Percentiles rank a stretch among this genome's conserved stretches.
These are phyloP conservation scores for Paraphaeosphaeria sporulosa DNA, from an alignment of 2,329 filamentous ascomycete species.

Conservation along the genomic window DNA sequence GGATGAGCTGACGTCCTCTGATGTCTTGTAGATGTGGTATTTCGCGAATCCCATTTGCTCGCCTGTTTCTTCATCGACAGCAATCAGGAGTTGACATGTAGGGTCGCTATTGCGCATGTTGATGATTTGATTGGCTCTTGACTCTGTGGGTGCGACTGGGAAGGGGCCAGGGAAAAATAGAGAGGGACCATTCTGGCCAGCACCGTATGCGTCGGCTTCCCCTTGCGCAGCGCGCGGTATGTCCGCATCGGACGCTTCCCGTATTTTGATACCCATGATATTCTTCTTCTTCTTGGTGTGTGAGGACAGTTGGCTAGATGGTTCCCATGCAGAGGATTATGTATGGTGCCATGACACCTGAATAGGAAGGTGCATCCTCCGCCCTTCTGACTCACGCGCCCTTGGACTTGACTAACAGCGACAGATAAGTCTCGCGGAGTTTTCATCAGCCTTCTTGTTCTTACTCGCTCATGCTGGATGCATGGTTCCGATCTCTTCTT, in stretches of 20 bases:
- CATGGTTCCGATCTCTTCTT: background rate
- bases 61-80: slow-evolving; percentile 31
- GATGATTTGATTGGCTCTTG: slow-evolving; percentile 19
- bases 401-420: background rate
- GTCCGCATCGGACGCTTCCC: slow-evolving; percentile 32
- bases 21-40: slow-evolving; percentile 37
- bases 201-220: slow-evolving; percentile 30
- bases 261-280: slow-evolving; percentile 34
- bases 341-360: background rate
- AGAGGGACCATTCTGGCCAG: slow-evolving; percentile 15
- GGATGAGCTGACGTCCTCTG: slow-evolving; percentile 21
- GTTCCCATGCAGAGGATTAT: background rate
- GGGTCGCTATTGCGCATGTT: slow-evolving; percentile 23
- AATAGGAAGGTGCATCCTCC: background rate
- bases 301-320: background rate
- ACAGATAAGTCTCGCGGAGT: background rate
- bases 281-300: background rate
- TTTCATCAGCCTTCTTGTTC: background rate
- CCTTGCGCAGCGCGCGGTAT: slow-evolving; percentile 32
- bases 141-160: slow-evolving; percentile 13
- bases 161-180: slow-evolving; percentile 39
- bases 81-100: slow-evolving; percentile 28
- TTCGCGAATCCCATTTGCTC: slow-evolving; percentile 40
- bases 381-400: slow-evolving; percentile 10
- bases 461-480: background rate